Evolutionary conservation across 2,329 filamentous ascomycete genomes (phyloP), one percentile per base, ranked within the genome.

Genomic region (Tolypocladium pustulatum): DNA sequence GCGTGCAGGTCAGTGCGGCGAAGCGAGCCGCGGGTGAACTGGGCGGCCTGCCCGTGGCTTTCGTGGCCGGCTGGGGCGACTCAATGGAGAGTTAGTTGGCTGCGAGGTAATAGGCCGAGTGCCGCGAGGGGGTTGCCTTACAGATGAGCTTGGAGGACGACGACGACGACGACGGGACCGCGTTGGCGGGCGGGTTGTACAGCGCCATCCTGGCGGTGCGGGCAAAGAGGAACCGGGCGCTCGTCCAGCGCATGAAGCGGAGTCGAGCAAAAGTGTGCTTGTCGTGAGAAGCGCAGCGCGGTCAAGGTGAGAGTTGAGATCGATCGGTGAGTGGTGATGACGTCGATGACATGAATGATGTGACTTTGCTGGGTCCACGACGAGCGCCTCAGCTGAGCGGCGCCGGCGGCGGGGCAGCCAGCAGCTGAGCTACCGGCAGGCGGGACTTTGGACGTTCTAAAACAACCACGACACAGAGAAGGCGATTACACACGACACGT

Each of bases 11-110:
- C 81, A 1, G 72, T 66, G 54, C 77, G 79, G 40, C 80, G 77
- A 36, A 96, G 83, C 1, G 79, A 78, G 65, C 82, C 83, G 57
- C 72, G 73, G 55, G 81, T 84, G 78, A 92, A 96, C 72, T 96
- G 91, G 30, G 83, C 84, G 13, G 91, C 90, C 71, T 89, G 88
- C 1, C 78, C 76, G 57, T 82, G 76, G 57, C 77, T 72, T 62
- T 82, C 74, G 63, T 78, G 75, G 41, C 80, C 83, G 51, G 84
- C 83, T 4, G 88, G 87, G 7, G 87, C 86, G 73, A 90, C 83
- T 81, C 9, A 52, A 54, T 25, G 30, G 13, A 46, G 22, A 32
- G 40, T 55, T 9, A 27, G 46, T 25, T 4, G 40, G 8, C 4
- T 8, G 22, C n/a, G 22, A 6, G 22, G n/a, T n/a, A n/a, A n/a